phyloP scores from a whole-genome alignment of 2,329 filamentous ascomycete species.

The Malbranchea cinnamomea region DNA sequence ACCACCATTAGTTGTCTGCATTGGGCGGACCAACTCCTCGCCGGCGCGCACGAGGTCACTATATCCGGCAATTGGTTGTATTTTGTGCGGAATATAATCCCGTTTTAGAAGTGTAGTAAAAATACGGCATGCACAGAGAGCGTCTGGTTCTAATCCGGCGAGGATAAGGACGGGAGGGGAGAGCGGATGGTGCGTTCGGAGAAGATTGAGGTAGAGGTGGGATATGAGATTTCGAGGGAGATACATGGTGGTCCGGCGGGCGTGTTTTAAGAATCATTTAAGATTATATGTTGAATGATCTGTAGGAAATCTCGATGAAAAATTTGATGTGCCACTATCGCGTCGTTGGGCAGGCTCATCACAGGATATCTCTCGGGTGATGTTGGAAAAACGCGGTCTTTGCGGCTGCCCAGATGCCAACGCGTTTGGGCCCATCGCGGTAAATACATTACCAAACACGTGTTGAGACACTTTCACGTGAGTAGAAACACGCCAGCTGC shows the following conservation, averaged over 20 bases:
- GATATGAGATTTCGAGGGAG: constrained; percentile 79
- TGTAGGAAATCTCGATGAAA: no score
- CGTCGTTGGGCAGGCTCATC: no score
- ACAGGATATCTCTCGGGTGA: no score
- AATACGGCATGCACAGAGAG: constrained; percentile 88
- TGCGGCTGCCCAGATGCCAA: no score
- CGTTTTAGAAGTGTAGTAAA: constrained; percentile 85
- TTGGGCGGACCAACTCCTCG: constrained; percentile 61
- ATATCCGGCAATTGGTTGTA: constrained; percentile 88
- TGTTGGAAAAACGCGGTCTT: no score
- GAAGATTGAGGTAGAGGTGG: constrained; percentile 79
- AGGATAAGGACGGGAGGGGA: constrained; percentile 84
- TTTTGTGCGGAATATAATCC: constrained; percentile 96
- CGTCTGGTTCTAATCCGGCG: constrained; percentile 85
- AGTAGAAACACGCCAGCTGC: no score
- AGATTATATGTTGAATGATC: no score
- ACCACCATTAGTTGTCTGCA: constrained; percentile 74
- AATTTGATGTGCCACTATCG: no score
- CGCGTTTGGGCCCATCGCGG: no score
- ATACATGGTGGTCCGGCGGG: constrained; percentile 74
- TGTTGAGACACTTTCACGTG: no score
- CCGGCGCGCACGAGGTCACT: constrained; percentile 71
- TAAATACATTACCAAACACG: no score
- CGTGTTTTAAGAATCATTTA: no score
- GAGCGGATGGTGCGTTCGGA: constrained; percentile 73